Evolutionary conservation across 73 alveolate species (phyloP).

Genomic region (Symbiodinium natans): DNA sequence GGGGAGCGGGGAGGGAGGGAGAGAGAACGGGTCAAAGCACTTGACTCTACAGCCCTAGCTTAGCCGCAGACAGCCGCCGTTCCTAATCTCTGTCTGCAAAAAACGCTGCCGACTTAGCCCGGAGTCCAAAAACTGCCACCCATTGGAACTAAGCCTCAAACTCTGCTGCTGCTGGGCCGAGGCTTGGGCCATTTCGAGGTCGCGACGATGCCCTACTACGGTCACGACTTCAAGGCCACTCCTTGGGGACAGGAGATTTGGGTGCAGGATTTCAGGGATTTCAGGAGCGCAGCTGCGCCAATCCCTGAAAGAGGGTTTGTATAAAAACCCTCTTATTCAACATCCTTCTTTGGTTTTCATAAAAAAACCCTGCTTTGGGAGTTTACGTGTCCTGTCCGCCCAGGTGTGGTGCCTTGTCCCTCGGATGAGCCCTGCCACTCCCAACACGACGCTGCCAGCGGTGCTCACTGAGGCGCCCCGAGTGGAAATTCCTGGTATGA

Average conservation of each 20-base stretch:
- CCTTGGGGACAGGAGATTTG: background rate
- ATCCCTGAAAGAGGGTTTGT: too few species aligned
- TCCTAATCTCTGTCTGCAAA: too few species aligned
- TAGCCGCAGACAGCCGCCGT: too few species aligned
- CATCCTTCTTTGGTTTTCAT: background rate
- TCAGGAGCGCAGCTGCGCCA: too few species aligned
- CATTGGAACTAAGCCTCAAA: too few species aligned
- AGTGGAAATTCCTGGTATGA: too few species aligned
- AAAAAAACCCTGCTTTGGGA: background rate
- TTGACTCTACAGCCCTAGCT: too few species aligned
- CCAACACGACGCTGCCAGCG: background rate
- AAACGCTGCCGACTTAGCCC: too few species aligned
- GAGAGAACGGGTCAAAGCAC: too few species aligned
- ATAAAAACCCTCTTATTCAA: background rate
- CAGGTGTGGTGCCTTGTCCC: constrained; percentile 11
- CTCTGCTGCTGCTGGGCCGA: background rate
- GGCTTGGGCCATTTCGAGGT: background rate
- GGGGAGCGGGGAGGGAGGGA: too few species aligned
- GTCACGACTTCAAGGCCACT: too few species aligned
- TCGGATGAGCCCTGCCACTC: background rate
- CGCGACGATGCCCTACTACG: background rate
- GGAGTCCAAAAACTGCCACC: too few species aligned
- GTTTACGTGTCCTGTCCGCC: background rate
- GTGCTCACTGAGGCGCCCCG: constrained; percentile 2
- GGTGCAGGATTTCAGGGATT: background rate